Evolutionary conservation across 768 basidiomycete genomes (phyloP), one percentile per base, ranked within the genome.

Genomic region (Udeniomyces megalosporus): DNA sequence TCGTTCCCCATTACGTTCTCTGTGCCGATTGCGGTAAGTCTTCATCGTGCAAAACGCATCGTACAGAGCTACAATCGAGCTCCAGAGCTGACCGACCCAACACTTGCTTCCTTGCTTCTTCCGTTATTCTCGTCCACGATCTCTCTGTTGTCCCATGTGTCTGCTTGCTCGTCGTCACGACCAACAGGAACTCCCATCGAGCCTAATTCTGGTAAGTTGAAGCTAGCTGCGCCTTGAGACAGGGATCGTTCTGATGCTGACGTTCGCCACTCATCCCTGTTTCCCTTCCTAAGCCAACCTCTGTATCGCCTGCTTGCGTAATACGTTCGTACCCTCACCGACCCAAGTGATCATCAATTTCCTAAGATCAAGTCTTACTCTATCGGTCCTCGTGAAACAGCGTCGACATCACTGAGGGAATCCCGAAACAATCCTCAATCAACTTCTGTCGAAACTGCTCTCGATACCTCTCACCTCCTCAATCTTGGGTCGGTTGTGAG

Each of bases 401-500:
- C 8, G 83, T 97, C 65, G 95, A 99, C 73, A 93, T 99, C 71
- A 97, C 92, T 0, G 93, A 97, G 72, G 91, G 90, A 15, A 97
- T 97, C 57, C 93, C 92, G 7, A 96, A 91, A 71, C 88, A 74
- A 85, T 86, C 92, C 1, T 84, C 89, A 4, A 79, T 97, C 58
- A 86, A 88, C 32, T 96, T 85, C 72, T 97, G 95, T 76, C 77
- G 90, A 61, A 93, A 96, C 68, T 99, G 95, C 73, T 90, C 96
- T 71, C 84, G 95, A 32, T 99, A 93, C 73, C 78, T 95, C 26
- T 84, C 89, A 0, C 95, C 95, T 6, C 93, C 95, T 0, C 75
- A 80, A 47, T 77, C 85, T 65, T 99, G 95, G 95, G 80, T 82
- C 4, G 79, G 83, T 52, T 88, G 86, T 26, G 81, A 81, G 61